phyloP scores from a whole-genome alignment of 805 yeast species.

The Yamadazyma tumulicola region DNA sequence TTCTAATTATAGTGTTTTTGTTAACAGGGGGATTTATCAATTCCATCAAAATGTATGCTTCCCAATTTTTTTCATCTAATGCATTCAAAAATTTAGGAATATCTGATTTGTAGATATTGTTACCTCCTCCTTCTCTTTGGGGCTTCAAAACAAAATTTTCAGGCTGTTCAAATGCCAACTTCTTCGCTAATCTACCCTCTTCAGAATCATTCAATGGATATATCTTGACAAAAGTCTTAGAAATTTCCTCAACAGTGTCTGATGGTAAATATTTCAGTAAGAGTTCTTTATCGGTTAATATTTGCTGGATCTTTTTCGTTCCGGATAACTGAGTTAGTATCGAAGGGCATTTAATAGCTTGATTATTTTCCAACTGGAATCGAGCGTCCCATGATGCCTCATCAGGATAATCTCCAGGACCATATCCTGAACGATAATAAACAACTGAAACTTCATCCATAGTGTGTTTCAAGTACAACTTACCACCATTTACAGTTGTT shows the following conservation, averaged over 20 bases:
- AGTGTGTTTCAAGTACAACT: conserved; percentile 50
- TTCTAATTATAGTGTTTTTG: conserved; percentile 67
- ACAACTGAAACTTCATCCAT: conserved; percentile 80
- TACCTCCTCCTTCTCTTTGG: conserved; percentile 99
- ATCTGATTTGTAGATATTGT: conserved; percentile 82
- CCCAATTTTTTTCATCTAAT: conserved; percentile 72
- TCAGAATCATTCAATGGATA: conserved; percentile 77
- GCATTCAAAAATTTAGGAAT: conserved; percentile 69
- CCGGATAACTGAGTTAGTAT: conserved; percentile 88
- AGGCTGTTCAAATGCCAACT: conserved; percentile 65
- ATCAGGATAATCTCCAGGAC: conserved; percentile 69
- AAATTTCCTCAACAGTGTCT: conserved; percentile 30
- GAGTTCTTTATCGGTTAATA: conserved; percentile 56
- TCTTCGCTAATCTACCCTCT: conserved; percentile 59
- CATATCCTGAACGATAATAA: conserved; percentile 86
- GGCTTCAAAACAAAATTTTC: conserved; percentile 85
- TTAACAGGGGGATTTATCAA: conserved; percentile 74
- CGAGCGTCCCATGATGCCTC: conserved; percentile 78
- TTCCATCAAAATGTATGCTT: conserved; percentile 91
- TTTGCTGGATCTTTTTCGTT: conserved; percentile 89
- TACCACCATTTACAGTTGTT: conserved; percentile 41
- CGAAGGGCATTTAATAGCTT: conserved; percentile 90
- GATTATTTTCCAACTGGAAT: conserved; percentile 62
- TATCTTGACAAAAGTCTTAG: conserved; percentile 76
- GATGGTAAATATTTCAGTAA: conserved; percentile 45